Percentiles rank a stretch among this genome's conserved stretches.
Conservation (phyloP, 768 basidiomycete genomes). For the Tylopilus sp. region DNA sequence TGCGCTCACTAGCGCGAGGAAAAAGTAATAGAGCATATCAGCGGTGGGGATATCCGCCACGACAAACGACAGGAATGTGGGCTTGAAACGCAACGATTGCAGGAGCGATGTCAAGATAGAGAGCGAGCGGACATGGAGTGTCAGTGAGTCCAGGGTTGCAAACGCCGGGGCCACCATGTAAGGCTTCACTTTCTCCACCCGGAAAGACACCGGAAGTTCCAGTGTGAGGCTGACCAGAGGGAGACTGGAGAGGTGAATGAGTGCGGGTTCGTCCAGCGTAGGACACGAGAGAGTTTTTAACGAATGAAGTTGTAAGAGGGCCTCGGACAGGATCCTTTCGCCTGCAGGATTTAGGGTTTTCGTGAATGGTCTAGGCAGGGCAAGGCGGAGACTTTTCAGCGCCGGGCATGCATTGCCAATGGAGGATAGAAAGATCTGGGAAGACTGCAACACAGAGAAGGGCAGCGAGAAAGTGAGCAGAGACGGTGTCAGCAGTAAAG, state of each 20-base stretch:
- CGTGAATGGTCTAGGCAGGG: neutral
- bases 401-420: conserved; percentile 21
- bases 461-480: conserved; percentile 16
- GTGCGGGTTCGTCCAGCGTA: conserved; percentile 18
- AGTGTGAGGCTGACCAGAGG: conserved; percentile 16
- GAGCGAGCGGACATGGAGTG: conserved; percentile 8
- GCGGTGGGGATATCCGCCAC: conserved; percentile 8
- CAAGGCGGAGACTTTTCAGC: conserved; percentile 13
- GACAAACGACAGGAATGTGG: conserved; percentile 14
- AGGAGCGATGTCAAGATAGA: conserved; percentile 19
- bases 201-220: conserved; percentile 12
- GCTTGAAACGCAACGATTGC: conserved; percentile 16
- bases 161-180: conserved; percentile 15
- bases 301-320: conserved; percentile 15
- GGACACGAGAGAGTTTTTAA: conserved; percentile 17
- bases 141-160: conserved; percentile 9
- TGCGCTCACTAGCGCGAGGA: conserved; percentile 14
- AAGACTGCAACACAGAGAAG: conserved; percentile 6
- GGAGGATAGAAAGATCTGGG: conserved; percentile 19
- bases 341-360: conserved; percentile 9
- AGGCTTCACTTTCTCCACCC: conserved; percentile 13
- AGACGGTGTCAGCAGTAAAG: conserved; percentile 21
- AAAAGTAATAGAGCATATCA: conserved; percentile 22
- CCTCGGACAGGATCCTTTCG: conserved; percentile 20
- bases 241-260: conserved; percentile 24